These are phyloP conservation scores for Lactarius hatsudake DNA, from an alignment of 768 basidiomycete species.

Conservation along the genomic window DNA sequence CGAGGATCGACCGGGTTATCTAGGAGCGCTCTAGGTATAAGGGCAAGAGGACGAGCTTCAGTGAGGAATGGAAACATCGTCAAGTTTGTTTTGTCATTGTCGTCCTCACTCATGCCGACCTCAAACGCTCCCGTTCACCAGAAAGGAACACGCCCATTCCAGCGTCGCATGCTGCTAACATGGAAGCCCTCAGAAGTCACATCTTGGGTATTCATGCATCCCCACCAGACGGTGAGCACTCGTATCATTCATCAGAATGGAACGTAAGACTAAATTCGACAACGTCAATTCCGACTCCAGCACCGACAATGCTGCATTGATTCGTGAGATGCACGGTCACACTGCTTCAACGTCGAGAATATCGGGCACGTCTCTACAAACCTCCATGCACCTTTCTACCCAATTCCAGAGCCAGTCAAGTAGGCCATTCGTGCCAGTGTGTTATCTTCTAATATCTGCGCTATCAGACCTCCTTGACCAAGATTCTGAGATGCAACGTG, in stretches of 20 bases:
- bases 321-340: conserved; percentile 16
- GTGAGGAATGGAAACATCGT: conserved; percentile 25
- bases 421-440: neutral
- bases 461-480: conserved; percentile 28
- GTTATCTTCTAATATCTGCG: neutral
- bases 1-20: conserved; percentile 23
- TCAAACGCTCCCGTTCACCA: neutral
- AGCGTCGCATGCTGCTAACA: conserved; percentile 22
- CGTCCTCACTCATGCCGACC: neutral
- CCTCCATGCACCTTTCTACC: conserved; percentile 21
- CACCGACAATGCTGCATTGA: conserved; percentile 20
- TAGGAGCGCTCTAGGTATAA: conserved; percentile 25
- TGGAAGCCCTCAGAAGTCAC: conserved; percentile 21
- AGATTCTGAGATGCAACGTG: conserved; percentile 29
- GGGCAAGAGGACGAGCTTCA: conserved; percentile 27
- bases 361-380: conserved; percentile 21
- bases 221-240: conserved; percentile 12
- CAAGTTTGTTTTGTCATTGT: conserved; percentile 19
- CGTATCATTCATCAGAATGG: too few relatives aligned
- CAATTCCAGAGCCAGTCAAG: conserved; percentile 27
- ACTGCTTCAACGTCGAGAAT: conserved; percentile 7
- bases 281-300: conserved; percentile 20
- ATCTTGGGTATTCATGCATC: conserved; percentile 13
- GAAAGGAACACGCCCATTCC: conserved; percentile 6
- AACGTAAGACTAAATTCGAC: neutral